Evolutionary conservation across 2,329 filamentous ascomycete genomes (phyloP).

Genomic region (Mycosphaerella sp.): DNA sequence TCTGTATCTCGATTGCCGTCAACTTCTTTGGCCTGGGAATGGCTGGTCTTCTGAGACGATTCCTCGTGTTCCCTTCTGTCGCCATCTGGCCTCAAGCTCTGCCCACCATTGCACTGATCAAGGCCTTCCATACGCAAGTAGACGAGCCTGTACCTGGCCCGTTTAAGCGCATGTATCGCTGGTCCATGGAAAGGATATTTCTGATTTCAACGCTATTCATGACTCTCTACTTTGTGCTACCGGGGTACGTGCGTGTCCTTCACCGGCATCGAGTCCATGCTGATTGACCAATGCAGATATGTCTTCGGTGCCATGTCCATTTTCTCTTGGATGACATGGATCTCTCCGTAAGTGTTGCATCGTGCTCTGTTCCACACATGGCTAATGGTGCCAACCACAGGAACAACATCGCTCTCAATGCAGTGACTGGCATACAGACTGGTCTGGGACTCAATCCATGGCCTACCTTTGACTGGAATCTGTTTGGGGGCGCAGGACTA

Average conservation of each 20-base stretch:
- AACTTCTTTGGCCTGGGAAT: constrained; percentile 65
- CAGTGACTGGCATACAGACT: neutral
- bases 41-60: constrained; percentile 70
- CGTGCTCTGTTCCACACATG: neutral
- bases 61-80: constrained; percentile 72
- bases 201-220: constrained; percentile 6
- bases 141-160: constrained; percentile 8
- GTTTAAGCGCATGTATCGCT: constrained; percentile 8
- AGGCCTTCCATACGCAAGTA: constrained; percentile 3
- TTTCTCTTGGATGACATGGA: constrained; percentile 12
- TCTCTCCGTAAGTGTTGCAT: constrained; percentile 7
- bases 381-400: neutral
- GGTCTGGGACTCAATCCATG: constrained; percentile 35
- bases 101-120: constrained; percentile 6
- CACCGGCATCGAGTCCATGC: neutral
- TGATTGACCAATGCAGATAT: constrained; percentile 1
- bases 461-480: constrained; percentile 76
- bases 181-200: constrained; percentile 11
- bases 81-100: constrained; percentile 64
- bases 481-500: constrained; percentile 54
- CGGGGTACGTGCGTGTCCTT: neutral
- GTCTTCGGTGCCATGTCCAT: constrained; percentile 4
- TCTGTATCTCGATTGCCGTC: constrained; percentile 9
- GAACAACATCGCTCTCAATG: constrained; percentile 9
- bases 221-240: constrained; percentile 4